Evolutionary conservation across 2,329 filamentous ascomycete species (phyloP).

Genomic region (Colletotrichum spinosum): DNA sequence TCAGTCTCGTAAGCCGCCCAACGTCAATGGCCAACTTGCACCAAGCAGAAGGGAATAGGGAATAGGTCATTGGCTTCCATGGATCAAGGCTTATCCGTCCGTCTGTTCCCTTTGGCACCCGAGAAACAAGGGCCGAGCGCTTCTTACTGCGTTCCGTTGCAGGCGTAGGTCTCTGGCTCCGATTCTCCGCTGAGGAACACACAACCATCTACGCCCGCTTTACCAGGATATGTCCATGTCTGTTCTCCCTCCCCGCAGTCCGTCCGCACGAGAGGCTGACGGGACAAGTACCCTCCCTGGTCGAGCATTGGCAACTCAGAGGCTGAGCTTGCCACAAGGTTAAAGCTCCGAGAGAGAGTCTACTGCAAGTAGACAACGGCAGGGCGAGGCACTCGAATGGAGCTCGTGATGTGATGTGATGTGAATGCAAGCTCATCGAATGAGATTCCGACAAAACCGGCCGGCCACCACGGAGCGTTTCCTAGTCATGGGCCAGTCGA

Average conservation of each 20-base stretch:
- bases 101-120: background rate
- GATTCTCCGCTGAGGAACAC: too few relatives aligned
- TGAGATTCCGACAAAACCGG: background rate
- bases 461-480: background rate
- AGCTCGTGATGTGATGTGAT: background rate
- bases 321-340: constrained; percentile 12
- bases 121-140: constrained; percentile 25
- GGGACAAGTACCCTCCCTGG: constrained; percentile 8
- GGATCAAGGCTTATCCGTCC: too few relatives aligned
- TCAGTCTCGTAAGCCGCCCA: too few relatives aligned
- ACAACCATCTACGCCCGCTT: background rate
- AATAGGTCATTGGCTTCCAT: too few relatives aligned
- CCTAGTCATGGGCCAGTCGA: background rate
- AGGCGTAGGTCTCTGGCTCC: too few relatives aligned
- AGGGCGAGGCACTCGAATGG: background rate
- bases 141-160: too few relatives aligned
- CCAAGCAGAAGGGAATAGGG: too few relatives aligned
- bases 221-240: constrained; percentile 19
- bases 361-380: too few relatives aligned
- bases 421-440: background rate
- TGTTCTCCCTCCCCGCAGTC: constrained; percentile 24
- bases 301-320: constrained; percentile 2
- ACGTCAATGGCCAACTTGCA: too few relatives aligned
- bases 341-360: background rate
- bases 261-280: constrained; percentile 9